phyloP scores from a whole-genome alignment of 495 filamentous ascomycete genomes.

The Talaromyces proteolyticus region DNA sequence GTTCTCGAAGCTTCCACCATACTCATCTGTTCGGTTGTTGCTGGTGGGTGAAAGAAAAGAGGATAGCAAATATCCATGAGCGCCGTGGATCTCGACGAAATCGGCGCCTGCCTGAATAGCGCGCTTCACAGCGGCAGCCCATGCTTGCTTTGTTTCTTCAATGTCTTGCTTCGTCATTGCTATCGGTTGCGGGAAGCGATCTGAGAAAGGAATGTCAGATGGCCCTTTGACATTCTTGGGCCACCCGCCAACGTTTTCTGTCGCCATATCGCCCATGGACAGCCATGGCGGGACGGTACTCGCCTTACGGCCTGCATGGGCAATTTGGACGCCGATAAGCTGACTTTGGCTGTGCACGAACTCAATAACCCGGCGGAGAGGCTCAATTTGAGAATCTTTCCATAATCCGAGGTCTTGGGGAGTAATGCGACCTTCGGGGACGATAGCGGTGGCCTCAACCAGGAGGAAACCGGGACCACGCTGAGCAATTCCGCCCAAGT shows the following conservation, averaged over 20 bases:
- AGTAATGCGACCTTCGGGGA: conserved; percentile 58
- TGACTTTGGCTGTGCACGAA: conserved; percentile 54
- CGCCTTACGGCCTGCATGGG: conserved; percentile 58
- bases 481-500: conserved; percentile 39
- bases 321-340: conserved; percentile 55
- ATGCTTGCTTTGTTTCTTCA: conserved; percentile 45
- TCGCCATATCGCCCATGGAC: conserved; percentile 13
- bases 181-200: conserved; percentile 7
- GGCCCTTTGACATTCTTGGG: conserved; percentile 18
- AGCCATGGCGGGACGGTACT: conserved; percentile 50
- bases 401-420: conserved; percentile 58
- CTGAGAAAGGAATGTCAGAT: conserved; percentile 21
- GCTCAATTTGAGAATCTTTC: conserved; percentile 54
- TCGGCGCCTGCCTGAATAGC: conserved; percentile 56
- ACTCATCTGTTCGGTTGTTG: conserved; percentile 43
- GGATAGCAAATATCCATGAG: conserved; percentile 51
- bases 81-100: conserved; percentile 44
- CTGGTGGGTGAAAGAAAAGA: conserved; percentile 45
- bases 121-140: conserved; percentile 45
- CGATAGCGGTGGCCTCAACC: conserved; percentile 58
- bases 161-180: conserved; percentile 45
- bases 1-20: conserved; percentile 38
- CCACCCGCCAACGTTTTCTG: conserved; percentile 16
- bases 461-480: conserved; percentile 53
- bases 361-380: conserved; percentile 29